Conservation (phyloP, 1,139 yeast genomes). For the Sugiyamaella castrensis region DNA sequence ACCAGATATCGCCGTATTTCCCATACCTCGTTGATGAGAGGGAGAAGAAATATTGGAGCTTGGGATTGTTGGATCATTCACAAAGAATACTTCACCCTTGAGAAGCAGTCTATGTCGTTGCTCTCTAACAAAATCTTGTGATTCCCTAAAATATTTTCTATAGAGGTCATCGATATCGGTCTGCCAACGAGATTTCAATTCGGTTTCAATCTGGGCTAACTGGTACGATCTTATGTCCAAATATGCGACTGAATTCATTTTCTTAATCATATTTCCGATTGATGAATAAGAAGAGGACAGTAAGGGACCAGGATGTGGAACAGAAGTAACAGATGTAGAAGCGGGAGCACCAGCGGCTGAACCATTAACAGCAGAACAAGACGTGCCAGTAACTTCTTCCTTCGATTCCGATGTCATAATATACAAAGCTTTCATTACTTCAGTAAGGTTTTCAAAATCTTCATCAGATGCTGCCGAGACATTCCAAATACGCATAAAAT, state of each 20-base stretch:
- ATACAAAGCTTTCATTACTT: conserved; percentile 40
- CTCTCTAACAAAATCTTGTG: conserved; percentile 71
- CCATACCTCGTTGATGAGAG: background rate
- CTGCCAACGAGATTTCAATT: conserved; percentile 38
- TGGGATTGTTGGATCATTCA: background rate
- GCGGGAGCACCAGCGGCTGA: background rate
- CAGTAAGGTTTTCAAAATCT: conserved; percentile 52
- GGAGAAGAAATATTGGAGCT: background rate
- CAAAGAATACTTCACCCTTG: conserved; percentile 54
- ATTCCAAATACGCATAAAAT: conserved; percentile 65
- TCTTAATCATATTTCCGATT: conserved; percentile 25
- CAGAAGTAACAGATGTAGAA: too few species aligned
- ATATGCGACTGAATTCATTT: conserved; percentile 45
- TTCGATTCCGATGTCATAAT: conserved; percentile 30
- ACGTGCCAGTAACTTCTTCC: conserved; percentile 27
- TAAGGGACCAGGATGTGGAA: background rate
- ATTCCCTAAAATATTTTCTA: conserved; percentile 54
- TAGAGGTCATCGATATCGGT: conserved; percentile 49
- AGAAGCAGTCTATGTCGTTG: conserved; percentile 71
- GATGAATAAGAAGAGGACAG: background rate
- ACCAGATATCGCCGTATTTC: background rate
- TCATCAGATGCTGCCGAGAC: conserved; percentile 55
- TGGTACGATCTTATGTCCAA: conserved; percentile 57
- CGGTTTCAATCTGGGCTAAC: conserved; percentile 44
- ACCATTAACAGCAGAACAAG: conserved; percentile 18